Evolutionary conservation across 768 basidiomycete species (phyloP).

Genomic region (Auricularia cornea): DNA sequence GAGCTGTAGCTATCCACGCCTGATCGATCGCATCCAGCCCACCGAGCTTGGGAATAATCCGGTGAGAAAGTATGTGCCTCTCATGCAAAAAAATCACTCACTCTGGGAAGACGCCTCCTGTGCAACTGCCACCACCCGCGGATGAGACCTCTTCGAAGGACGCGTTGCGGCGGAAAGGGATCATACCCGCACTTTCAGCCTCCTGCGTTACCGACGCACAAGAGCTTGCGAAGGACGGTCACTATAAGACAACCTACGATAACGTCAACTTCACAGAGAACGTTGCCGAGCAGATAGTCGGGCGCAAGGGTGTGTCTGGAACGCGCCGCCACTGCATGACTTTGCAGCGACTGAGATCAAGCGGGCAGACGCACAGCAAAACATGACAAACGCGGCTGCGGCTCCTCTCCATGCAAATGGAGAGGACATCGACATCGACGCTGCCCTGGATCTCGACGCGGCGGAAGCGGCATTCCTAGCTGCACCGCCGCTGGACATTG

Average conservation of each 20-base stretch:
- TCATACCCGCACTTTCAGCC: constrained; percentile 17
- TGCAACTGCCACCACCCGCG: too few relatives aligned
- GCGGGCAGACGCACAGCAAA: constrained; percentile 15
- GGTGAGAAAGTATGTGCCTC: constrained; percentile 26
- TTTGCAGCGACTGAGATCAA: neutral
- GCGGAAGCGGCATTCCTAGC: neutral
- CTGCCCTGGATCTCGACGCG: neutral
- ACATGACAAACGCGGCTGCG: constrained; percentile 19
- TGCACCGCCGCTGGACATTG: neutral
- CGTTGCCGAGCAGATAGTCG: constrained; percentile 26
- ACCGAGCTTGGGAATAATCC: constrained; percentile 24
- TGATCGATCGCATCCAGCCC: constrained; percentile 6
- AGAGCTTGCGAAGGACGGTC: constrained; percentile 15
- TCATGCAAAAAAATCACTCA: constrained; percentile 21
- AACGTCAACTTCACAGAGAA: constrained; percentile 29
- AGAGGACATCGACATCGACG: neutral
- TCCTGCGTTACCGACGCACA: constrained; percentile 14
- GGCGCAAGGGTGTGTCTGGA: constrained; percentile 18
- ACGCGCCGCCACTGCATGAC: neutral
- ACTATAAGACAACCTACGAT: constrained; percentile 24
- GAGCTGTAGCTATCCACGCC: constrained; percentile 23
- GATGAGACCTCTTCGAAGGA: too few relatives aligned
- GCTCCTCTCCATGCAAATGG: neutral
- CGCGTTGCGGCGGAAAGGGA: constrained; percentile 8
- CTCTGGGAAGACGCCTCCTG: too few relatives aligned